Evolutionary conservation across 352 stramenopile genomes (phyloP), one percentile per base, ranked within the genome.

Genomic region (Elongisporangium anandrum): DNA sequence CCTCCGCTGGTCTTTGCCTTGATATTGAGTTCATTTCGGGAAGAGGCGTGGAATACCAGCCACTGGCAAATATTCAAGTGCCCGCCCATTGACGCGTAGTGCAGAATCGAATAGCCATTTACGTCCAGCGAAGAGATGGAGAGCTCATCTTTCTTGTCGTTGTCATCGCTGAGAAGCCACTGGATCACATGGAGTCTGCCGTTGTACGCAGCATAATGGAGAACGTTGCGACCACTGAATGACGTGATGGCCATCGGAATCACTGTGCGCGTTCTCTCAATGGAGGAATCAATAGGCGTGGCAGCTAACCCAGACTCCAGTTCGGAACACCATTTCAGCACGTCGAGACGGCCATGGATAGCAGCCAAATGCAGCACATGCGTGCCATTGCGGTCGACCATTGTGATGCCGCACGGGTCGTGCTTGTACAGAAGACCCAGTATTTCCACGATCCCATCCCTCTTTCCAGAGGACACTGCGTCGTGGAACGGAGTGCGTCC

Each of bases 141-240:
- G 16, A 85, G 69, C 17, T 73, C 67, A 10, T 20, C 59, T 20
- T 17, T 52, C 7, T 60, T 60, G 3, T 59, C 29, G n/a, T 82
- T 79, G 5, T 68, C 63, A 3, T 47, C 15, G 12, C 60, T 52
- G 16, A 88, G 54, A 2, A 87, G 59, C 77, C 77, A 89, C 39
- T 83, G 62, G 4, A 91, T 55, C 20, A 85, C 68, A 41, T 63
- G 22, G 15, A 87, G 50, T 0, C 65, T 75, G 3, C 75, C 74
- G 22, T 91, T 91, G 67, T 83, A 88, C 6, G 79, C 72, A 6
- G 81, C 81, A 48, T 91, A 91, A 39, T 91, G 81, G 21, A 91
- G 75, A 52, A 85, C 66, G 29, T 79, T 89, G 0, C 81, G 73
- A 20, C 79, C 79, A 22, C 77, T 85, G 21, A 85, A 82, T 2